Base-by-base conservation (phyloP, 257 asterid species). In the Lycium ferocissimum region DNA sequence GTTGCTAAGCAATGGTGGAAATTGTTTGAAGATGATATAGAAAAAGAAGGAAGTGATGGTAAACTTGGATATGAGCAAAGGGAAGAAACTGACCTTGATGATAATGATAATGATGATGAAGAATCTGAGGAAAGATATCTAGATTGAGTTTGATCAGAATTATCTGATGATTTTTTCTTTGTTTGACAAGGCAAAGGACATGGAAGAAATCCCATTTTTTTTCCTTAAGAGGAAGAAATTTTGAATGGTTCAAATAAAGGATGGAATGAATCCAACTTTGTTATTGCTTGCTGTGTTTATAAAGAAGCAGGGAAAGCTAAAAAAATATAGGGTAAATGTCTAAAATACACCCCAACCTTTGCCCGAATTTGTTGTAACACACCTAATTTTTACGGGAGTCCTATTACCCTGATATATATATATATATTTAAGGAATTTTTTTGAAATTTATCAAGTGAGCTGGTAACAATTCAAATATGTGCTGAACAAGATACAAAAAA, bases 11-110 rank as follows among this genome's bases (percentile, higher is more conserved):
- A 84, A 88, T 85, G 88, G 86, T 85, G 83, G 63, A 84, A 69
- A 85, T 87, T 43, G 67, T 87, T 71, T 18, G 84, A 83, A 15
- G 90, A 90, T 12, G 88, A 3, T 22, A 91, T 87, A 14, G 92
- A 86, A 37, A 94, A 90, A 67, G 98, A 94, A 78, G 90, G 96
- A 69, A 94, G 86, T 1, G 95, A 89, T 2, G 92, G 93, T 70
- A 93, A 89, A 56, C 98, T 94, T 13, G 87, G 86, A 62, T 92
- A 95, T 18, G 95, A 92, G 11, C 88, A 47, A 17, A 94, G 89
- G 13, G 94, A 88, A 56, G 90, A 86, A 43, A 92, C 87, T 57
- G 90, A 86, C 18, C 70, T 81, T 20, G 91, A 90, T 54, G 91
- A 89, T 38, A 89, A 88, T 43, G 90, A 89, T 38, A 89, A 88